Conservation (phyloP, 202 grass and related monocot species). For the Panicum virgatum region DNA sequence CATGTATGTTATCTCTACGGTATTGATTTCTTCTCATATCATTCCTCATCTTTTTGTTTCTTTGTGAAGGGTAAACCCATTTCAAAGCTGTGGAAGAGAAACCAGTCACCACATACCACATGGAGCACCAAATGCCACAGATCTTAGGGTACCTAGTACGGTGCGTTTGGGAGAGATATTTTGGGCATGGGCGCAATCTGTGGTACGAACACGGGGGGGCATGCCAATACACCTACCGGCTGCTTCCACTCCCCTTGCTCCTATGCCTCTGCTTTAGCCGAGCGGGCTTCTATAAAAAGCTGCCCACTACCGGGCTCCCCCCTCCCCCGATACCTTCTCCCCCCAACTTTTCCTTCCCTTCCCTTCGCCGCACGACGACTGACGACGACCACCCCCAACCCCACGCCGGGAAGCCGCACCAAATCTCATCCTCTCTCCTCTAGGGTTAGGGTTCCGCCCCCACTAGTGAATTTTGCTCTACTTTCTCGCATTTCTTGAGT, state of each 20-base stretch:
- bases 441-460: constrained; percentile 32
- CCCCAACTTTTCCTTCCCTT: constrained; percentile 6
- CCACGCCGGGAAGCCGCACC: constrained; percentile 14
- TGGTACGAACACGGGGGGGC: constrained; percentile 36
- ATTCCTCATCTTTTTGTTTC: too few species aligned
- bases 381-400: constrained; percentile 39
- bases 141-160: constrained; percentile 26
- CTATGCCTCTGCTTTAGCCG: constrained; percentile 25
- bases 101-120: neutral
- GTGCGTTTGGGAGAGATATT: constrained; percentile 29
- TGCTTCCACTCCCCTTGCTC: constrained; percentile 25
- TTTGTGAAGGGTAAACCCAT: neutral
- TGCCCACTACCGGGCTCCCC: constrained; percentile 39
- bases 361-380: constrained; percentile 36
- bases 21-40: neutral
- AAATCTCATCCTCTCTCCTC: neutral
- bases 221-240: constrained; percentile 27
- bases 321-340: constrained; percentile 41
- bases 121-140: constrained; percentile 4
- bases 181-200: constrained; percentile 27
- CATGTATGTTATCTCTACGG: neutral
- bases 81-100: neutral
- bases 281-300: constrained; percentile 47
- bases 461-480: neutral
- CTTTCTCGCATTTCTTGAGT: neutral